Evolutionary conservation across 768 basidiomycete species (phyloP).

Genomic region (Cyathus striatus): DNA sequence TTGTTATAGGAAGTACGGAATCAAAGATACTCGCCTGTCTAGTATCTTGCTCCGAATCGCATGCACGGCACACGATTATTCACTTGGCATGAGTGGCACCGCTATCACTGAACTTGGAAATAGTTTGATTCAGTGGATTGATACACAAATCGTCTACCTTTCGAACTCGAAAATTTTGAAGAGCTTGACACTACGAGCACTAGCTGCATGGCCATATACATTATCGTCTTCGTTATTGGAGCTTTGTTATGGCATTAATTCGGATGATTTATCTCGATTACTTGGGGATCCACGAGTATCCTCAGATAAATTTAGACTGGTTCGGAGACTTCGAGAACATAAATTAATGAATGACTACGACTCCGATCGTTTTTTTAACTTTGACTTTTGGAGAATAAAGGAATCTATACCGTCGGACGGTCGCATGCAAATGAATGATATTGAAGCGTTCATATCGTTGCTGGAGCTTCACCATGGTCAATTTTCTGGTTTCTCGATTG

Average conservation of each 20-base stretch:
- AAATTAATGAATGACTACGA: conserved; percentile 32
- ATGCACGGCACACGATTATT: conserved; percentile 53
- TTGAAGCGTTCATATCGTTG: conserved; percentile 67
- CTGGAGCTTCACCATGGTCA: conserved; percentile 54
- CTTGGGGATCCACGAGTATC: conserved; percentile 57
- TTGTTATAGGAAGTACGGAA: conserved; percentile 33
- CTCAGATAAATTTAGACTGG: conserved; percentile 75
- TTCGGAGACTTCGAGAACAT: conserved; percentile 55
- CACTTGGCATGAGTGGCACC: conserved; percentile 21
- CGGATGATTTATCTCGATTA: conserved; percentile 43
- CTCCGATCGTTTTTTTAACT: conserved; percentile 42
- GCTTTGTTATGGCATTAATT: conserved; percentile 39
- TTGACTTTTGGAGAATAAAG: conserved; percentile 83
- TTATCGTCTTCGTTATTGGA: conserved; percentile 42
- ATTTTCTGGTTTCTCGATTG: conserved; percentile 56
- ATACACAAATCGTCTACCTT: conserved; percentile 42
- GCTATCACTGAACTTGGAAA: conserved; percentile 28
- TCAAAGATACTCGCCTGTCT: conserved; percentile 49
- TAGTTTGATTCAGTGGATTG: conserved; percentile 62
- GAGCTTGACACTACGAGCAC: conserved; percentile 44
- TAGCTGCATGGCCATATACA: conserved; percentile 74
- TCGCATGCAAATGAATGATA: conserved; percentile 60
- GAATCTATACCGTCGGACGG: conserved; percentile 58
- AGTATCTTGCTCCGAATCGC: conserved; percentile 68
- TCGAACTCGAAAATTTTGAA: conserved; percentile 30